Evolutionary conservation across 768 basidiomycete species (phyloP).

Genomic region (Auricularia auricula-judae): DNA sequence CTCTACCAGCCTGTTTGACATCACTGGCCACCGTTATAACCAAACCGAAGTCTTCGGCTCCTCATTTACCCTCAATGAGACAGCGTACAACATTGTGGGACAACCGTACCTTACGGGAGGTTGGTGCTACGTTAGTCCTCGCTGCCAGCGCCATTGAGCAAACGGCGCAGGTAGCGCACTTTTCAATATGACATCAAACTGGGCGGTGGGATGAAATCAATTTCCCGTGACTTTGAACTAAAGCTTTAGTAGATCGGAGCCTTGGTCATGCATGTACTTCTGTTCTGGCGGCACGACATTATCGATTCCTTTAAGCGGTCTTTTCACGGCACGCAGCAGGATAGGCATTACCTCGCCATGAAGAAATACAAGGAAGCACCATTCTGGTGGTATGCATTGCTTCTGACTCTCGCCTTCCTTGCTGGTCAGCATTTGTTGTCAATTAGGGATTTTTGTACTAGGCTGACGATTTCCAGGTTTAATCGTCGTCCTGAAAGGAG

Average conservation of each 20-base stretch:
- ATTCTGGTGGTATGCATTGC: conserved; percentile 46
- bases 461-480: conserved; percentile 28
- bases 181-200: conserved; percentile 20
- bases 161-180: neutral
- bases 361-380: conserved; percentile 50
- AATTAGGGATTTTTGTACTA: neutral
- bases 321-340: neutral
- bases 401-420: conserved; percentile 40
- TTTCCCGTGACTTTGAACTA: conserved; percentile 18
- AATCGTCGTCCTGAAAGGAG: conserved; percentile 45
- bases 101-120: conserved; percentile 37
- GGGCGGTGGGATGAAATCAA: conserved; percentile 15
- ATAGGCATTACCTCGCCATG: conserved; percentile 24
- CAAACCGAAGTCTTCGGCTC: conserved; percentile 43
- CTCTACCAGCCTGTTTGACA: conserved; percentile 44
- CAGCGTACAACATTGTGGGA: conserved; percentile 39
- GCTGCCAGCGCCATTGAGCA: too few relatives aligned
- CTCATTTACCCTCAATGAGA: conserved; percentile 40
- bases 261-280: conserved; percentile 40
- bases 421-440: conserved; percentile 30
- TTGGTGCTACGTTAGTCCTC: neutral
- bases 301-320: conserved; percentile 32
- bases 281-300: conserved; percentile 48
- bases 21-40: conserved; percentile 43
- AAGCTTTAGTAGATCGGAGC: conserved; percentile 38